Evolutionary conservation across 2,329 filamentous ascomycete species (phyloP), one percentile per base, ranked within the genome.

Genomic region (Colletotrichum gigasporum): DNA sequence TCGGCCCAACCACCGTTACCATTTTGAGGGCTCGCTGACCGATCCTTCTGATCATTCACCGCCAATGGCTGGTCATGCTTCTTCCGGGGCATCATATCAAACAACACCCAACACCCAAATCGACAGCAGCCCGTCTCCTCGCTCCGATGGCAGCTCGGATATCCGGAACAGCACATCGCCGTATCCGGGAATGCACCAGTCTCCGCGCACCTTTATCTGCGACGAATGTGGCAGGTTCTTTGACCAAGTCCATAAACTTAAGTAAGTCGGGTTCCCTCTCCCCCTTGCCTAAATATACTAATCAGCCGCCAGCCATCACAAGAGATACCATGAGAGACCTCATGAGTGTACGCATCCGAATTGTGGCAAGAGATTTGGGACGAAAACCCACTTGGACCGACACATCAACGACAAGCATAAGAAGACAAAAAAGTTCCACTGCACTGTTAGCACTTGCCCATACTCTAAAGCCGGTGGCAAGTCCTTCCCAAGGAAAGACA

Each of bases 351-450:
- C 79, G 3, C 85, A 86, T 60, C 71, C 77, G 0, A 78, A 76
- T 20, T 89, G 86, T 68, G 82, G 80, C 54, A 87, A 84, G 71
- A 80, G 81, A 20, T 89, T 89, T 62, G 86, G 86, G 54, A 89
- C 86, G 18, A 87, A 87, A 71, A 88, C 86, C 4, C 86, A 88
- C 71, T 77, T 89, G 45, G 84, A 87, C 69, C 84, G 86, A 9
- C 86, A 89, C 69, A 83, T 88, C 71, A 88, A 89, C 72, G 86
- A 88, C 70, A 83, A 86, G 61, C 86, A 89, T 71, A 80, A 82
- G 68, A 87, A 87, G 76, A 85, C 82, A 63, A 85, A 84, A 72
- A 86, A 86, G 63, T 88, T 85, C 59, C 85, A 88, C 71, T 89
- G 86, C 69, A 83, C 80, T 0, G 79, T 85, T 4, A 78, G 77